Conservation (phyloP, 1,284 basidiomycete genomes). For the Irpex lacteus region DNA sequence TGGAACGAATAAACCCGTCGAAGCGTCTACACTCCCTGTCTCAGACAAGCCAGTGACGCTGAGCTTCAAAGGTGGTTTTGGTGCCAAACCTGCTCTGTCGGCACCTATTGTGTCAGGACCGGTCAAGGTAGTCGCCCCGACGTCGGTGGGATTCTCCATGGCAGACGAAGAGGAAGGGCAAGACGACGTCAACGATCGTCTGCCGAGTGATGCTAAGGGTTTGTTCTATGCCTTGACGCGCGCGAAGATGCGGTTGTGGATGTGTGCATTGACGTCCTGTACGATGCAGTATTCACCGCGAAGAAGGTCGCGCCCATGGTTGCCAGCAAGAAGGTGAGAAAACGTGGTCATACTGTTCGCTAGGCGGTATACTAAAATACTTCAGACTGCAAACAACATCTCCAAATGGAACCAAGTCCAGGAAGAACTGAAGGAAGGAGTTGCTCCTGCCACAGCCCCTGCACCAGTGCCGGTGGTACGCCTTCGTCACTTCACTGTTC, state of each 20-base stretch:
- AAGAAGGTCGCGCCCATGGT: slow-evolving; percentile 84
- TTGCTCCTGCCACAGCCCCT: slow-evolving; percentile 19
- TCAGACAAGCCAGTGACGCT: slow-evolving; percentile 78
- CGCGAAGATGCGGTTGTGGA: slow-evolving; percentile 19
- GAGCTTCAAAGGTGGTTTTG: slow-evolving; percentile 55
- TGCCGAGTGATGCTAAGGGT: slow-evolving; percentile 53
- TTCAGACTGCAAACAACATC: slow-evolving; percentile 83
- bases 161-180: slow-evolving; percentile 38
- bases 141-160: slow-evolving; percentile 56
- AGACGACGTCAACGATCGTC: slow-evolving; percentile 24
- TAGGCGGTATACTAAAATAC: background rate
- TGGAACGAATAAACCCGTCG: slow-evolving; percentile 29
- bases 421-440: slow-evolving; percentile 60
- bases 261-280: slow-evolving; percentile 26
- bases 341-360: no score
- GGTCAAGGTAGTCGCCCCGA: slow-evolving; percentile 33
- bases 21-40: slow-evolving; percentile 63
- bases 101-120: slow-evolving; percentile 15
- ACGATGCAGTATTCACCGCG: slow-evolving; percentile 47
- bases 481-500: background rate
- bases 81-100: slow-evolving; percentile 32
- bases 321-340: slow-evolving; percentile 81
- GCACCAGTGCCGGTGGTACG: slow-evolving; percentile 10
- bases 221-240: slow-evolving; percentile 24
- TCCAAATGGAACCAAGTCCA: slow-evolving; percentile 95